Evolutionary conservation across 495 filamentous ascomycete genomes (phyloP).

Genomic region (Aspergillus affinis): DNA sequence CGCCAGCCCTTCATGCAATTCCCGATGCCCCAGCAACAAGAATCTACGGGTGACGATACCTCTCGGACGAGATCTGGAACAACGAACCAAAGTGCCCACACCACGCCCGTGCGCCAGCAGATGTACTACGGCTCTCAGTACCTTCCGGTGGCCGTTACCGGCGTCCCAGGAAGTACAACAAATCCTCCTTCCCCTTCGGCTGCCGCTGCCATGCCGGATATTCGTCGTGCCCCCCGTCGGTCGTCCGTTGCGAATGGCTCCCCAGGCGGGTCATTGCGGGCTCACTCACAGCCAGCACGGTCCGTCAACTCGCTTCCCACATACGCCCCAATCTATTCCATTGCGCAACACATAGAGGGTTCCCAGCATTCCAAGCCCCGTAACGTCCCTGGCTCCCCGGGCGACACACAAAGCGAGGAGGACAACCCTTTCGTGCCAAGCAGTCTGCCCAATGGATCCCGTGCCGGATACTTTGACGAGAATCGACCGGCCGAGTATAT

Average conservation of each 20-base stretch:
- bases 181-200: slow-evolving; percentile 65
- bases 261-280: slow-evolving; percentile 52
- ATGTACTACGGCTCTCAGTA: slow-evolving; percentile 50
- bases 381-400: slow-evolving; percentile 34
- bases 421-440: slow-evolving; percentile 43
- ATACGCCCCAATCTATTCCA: slow-evolving; percentile 40
- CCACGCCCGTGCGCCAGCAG: slow-evolving; percentile 44
- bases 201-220: slow-evolving; percentile 51
- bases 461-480: slow-evolving; percentile 46
- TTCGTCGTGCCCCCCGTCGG: slow-evolving; percentile 57
- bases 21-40: slow-evolving; percentile 43
- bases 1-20: slow-evolving; percentile 48
- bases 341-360: slow-evolving; percentile 31
- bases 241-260: slow-evolving; percentile 55
- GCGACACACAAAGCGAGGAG: slow-evolving; percentile 41
- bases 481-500: slow-evolving; percentile 58
- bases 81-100: slow-evolving; percentile 49
- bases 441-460: slow-evolving; percentile 38
- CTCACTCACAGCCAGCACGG: slow-evolving; percentile 67
- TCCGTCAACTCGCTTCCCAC: slow-evolving; percentile 45
- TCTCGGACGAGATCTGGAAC: slow-evolving; percentile 43
- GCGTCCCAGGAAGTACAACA: slow-evolving; percentile 52
- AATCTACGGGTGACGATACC: slow-evolving; percentile 38
- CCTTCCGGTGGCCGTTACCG: slow-evolving; percentile 41
- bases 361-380: slow-evolving; percentile 38